A percentile compares a stretch with the other conserved stretches of the same genome.
Conservation (phyloP, 495 filamentous ascomycete genomes). For the Tetracladium setigerum region DNA sequence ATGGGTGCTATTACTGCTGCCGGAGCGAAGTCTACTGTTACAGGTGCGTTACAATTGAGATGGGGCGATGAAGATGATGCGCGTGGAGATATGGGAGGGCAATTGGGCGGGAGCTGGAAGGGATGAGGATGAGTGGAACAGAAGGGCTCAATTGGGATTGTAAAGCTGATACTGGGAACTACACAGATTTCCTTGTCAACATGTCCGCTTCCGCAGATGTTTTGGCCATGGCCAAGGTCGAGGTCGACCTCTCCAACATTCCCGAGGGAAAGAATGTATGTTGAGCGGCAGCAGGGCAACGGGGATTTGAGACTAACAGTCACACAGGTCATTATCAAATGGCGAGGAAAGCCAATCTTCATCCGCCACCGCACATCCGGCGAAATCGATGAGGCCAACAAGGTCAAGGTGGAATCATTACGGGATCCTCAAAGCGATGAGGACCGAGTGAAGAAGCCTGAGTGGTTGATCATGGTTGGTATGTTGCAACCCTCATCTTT, state of each 20-base stretch:
- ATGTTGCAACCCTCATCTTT: constrained; percentile 25
- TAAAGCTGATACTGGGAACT: constrained; percentile 8
- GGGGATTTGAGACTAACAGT: neutral
- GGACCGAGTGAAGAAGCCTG: constrained; percentile 93
- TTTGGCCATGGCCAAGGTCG: constrained; percentile 98
- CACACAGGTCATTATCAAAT: constrained; percentile 93
- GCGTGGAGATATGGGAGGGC: neutral
- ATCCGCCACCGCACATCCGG: constrained; percentile 92
- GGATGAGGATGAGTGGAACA: constrained; percentile 4
- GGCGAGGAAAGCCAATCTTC: constrained; percentile 99
- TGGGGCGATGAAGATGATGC: constrained; percentile 1
- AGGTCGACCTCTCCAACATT: constrained; percentile 85
- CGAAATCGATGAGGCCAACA: constrained; percentile 81
- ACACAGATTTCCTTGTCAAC: constrained; percentile 88
- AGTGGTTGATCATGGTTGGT: constrained; percentile 99
- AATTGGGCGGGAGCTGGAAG: constrained; percentile 2
- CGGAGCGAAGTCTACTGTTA: constrained; percentile 92
- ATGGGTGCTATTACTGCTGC: constrained; percentile 85
- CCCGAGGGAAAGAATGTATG: constrained; percentile 99
- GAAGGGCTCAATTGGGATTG: constrained; percentile 10
- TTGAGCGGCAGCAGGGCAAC: constrained; percentile 4
- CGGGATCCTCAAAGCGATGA: constrained; percentile 87
- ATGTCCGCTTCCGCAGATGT: constrained; percentile 99
- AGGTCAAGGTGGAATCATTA: constrained; percentile 64
- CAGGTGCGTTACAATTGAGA: constrained; percentile 55